Conservation (phyloP, 768 basidiomycete species). For the Peribolospora baueri region DNA sequence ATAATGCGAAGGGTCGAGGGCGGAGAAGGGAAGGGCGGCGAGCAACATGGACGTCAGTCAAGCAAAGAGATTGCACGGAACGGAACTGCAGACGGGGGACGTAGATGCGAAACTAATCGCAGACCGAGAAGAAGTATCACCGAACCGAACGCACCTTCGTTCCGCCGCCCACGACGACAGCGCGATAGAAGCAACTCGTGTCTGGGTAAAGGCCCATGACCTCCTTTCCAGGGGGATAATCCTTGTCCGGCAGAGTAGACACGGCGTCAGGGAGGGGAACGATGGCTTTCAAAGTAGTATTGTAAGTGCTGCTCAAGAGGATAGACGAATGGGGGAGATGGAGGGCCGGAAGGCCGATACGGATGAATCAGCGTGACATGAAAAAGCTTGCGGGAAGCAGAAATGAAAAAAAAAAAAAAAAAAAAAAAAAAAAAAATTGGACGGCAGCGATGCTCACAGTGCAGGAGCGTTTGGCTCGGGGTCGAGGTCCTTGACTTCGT, state of each 20-base stretch:
- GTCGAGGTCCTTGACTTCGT: conserved; percentile 23
- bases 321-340: neutral
- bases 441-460: neutral
- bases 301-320: conserved; percentile 13
- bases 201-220: conserved; percentile 25
- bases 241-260: conserved; percentile 18
- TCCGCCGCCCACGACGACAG: conserved; percentile 13
- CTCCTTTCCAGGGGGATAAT: conserved; percentile 15
- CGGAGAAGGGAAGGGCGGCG: neutral
- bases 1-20: neutral
- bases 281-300: conserved; percentile 21
- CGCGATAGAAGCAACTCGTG: conserved; percentile 24
- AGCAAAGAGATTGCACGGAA: neutral
- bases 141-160: conserved; percentile 5
- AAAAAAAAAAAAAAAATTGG: neutral
- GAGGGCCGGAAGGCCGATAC: neutral
- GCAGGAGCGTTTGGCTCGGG: conserved; percentile 11
- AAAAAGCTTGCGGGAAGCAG: neutral
- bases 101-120: neutral
- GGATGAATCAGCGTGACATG: too few relatives aligned
- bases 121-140: neutral
- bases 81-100: neutral
- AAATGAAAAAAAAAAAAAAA: neutral
- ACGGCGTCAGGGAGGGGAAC: conserved; percentile 21
- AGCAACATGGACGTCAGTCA: neutral